These are phyloP conservation scores for Rutstroemia sydowiana DNA, from an alignment of 2,329 filamentous ascomycete species.

Conservation along the genomic window DNA sequence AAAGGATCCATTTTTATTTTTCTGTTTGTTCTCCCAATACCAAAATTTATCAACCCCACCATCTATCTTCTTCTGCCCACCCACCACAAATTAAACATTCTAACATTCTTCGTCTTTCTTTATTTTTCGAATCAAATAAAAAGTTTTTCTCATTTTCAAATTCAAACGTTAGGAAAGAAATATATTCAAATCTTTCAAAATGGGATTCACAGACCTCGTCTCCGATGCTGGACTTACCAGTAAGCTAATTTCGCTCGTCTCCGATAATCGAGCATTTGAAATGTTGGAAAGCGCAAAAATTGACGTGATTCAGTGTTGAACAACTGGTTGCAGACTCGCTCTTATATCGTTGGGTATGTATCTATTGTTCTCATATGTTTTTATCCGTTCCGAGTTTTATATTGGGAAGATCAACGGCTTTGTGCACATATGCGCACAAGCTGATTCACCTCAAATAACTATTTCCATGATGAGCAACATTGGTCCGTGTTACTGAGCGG, in stretches of 20 bases:
- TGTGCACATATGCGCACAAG: slow-evolving; percentile 14
- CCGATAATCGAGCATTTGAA: slow-evolving; percentile 5
- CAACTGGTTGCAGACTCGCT: slow-evolving; percentile 66
- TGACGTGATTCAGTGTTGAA: slow-evolving; percentile 52
- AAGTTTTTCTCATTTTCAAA: slow-evolving; percentile 3
- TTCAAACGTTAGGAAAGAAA: neutral
- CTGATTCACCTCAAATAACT: slow-evolving; percentile 17
- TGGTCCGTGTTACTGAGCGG: slow-evolving; percentile 96
- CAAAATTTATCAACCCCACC: slow-evolving; percentile 10
- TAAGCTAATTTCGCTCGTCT: slow-evolving; percentile 31
- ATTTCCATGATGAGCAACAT: slow-evolving; percentile 70
- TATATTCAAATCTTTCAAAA: slow-evolving; percentile 29
- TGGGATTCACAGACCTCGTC: slow-evolving; percentile 65
- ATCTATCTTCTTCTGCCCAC: slow-evolving; percentile 1
- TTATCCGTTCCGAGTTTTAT: slow-evolving; percentile 14
- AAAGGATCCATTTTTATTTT: too few relatives aligned
- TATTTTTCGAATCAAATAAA: neutral
- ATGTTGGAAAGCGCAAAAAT: slow-evolving; percentile 16
- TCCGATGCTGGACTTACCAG: slow-evolving; percentile 56
- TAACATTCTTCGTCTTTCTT: slow-evolving; percentile 4
- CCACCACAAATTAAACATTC: slow-evolving; percentile 2
- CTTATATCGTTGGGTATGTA: slow-evolving; percentile 78
- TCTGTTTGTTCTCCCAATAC: slow-evolving; percentile 4
- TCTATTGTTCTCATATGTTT: slow-evolving; percentile 6
- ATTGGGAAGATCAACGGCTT: slow-evolving; percentile 14